phyloP scores from a whole-genome alignment of 495 filamentous ascomycete species.

The Aspergillus haitiensis region DNA sequence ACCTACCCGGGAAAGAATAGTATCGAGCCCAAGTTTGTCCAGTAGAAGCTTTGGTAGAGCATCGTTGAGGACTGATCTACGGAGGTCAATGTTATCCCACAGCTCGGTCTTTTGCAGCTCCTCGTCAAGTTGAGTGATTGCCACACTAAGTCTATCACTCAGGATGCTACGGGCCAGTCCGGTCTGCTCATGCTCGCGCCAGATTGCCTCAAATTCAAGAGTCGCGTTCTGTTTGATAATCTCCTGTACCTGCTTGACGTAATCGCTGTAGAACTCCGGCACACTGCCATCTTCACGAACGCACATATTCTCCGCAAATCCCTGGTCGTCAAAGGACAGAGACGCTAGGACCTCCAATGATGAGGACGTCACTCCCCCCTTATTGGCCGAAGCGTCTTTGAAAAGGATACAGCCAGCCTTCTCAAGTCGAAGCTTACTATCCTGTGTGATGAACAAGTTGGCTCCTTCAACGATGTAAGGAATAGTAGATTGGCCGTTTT shows the following conservation, averaged over 20 bases:
- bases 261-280: conserved; percentile 86
- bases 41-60: conserved; percentile 83
- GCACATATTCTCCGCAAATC: conserved; percentile 93
- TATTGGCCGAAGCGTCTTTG: conserved; percentile 98
- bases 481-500: conserved; percentile 75
- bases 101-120: conserved; percentile 90
- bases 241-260: conserved; percentile 87
- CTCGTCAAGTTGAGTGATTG: conserved; percentile 93
- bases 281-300: conserved; percentile 71
- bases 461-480: conserved; percentile 97
- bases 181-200: conserved; percentile 86
- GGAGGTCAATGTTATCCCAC: conserved; percentile 80
- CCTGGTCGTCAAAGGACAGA: conserved; percentile 85
- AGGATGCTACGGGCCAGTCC: conserved; percentile 76
- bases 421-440: conserved; percentile 93
- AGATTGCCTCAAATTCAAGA: conserved; percentile 97
- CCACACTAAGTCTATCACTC: conserved; percentile 81
- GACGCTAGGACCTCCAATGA: conserved; percentile 94
- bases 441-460: conserved; percentile 98
- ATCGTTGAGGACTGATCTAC: conserved; percentile 75
- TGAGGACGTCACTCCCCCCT: conserved; percentile 97
- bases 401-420: conserved; percentile 89
- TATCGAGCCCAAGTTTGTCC: conserved; percentile 85
- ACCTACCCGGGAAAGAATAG: conserved; percentile 75
- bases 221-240: conserved; percentile 85